A percentile compares a stretch with the other conserved stretches of the same genome.
Evolutionary conservation across 305 asterid species (phyloP).

Genomic region (Fraxinus baroniana): DNA sequence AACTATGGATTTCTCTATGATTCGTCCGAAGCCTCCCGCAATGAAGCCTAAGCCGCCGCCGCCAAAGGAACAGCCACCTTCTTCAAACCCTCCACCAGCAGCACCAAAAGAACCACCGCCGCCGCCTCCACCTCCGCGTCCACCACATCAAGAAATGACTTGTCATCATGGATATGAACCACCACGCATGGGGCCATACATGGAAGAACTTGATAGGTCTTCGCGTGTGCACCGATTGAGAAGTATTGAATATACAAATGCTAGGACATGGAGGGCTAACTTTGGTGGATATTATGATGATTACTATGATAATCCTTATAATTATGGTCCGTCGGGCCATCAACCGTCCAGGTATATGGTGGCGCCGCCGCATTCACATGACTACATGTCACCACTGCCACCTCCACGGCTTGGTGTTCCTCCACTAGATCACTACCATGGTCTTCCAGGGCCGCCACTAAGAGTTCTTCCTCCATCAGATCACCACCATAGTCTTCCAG

Average conservation of each 20-base stretch:
- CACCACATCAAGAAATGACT: not conserved
- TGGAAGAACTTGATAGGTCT: conserved; percentile 9
- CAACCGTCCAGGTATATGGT: not conserved
- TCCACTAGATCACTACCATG: not conserved
- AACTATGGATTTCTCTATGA: conserved; percentile 25
- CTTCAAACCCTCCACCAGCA: conserved; percentile 4
- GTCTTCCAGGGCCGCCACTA: conserved; percentile 13
- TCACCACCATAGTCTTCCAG: not conserved
- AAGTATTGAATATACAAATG: conserved; percentile 30
- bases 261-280: conserved; percentile 25
- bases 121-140: not conserved
- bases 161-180: not conserved
- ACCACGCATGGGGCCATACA: conserved; percentile 19
- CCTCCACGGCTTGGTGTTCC: not conserved
- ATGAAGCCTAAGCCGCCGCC: conserved; percentile 13
- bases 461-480: conserved; percentile 14
- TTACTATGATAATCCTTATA: conserved; percentile 15
- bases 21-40: conserved; percentile 22
- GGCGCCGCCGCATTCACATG: not conserved
- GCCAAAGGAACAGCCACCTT: not conserved
- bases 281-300: conserved; percentile 17
- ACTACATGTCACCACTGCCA: conserved; percentile 2
- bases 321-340: not conserved
- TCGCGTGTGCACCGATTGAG: conserved; percentile 13
- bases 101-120: not conserved